phyloP scores from a whole-genome alignment of 1,284 basidiomycete species.

The Tremellales sp. region DNA sequence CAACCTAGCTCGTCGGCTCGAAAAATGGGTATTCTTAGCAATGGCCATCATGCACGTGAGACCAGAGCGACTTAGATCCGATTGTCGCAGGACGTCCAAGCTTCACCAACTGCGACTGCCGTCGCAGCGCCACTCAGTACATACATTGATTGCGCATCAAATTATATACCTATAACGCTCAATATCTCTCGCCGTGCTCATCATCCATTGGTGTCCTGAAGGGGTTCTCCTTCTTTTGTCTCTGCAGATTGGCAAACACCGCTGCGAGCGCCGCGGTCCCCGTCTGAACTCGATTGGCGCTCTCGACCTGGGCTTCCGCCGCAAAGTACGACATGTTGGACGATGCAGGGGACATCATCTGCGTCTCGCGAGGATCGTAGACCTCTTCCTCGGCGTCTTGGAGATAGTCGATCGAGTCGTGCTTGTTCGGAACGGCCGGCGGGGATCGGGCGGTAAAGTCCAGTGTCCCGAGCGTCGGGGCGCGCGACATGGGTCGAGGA shows the following conservation, averaged over 20 bases:
- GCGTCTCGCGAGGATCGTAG: not conserved
- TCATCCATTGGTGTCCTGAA: too few species aligned
- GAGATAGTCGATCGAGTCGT: slow-evolving; percentile 22
- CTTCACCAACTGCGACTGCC: too few species aligned
- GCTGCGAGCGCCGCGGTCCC: slow-evolving; percentile 28
- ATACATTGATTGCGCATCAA: too few species aligned
- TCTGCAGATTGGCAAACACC: slow-evolving; percentile 19
- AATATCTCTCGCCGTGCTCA: too few species aligned
- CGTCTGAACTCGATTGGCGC: slow-evolving; percentile 15
- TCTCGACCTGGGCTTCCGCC: slow-evolving; percentile 17
- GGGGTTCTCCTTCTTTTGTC: slow-evolving; percentile 3
- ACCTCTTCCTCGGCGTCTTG: not conserved
- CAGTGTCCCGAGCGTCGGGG: slow-evolving; percentile 14
- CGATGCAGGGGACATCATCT: slow-evolving; percentile 48
- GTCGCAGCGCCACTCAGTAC: too few species aligned
- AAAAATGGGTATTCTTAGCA: too few species aligned
- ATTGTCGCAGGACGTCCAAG: too few species aligned
- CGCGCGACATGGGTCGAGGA: slow-evolving; percentile 25
- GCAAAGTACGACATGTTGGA: slow-evolving; percentile 8
- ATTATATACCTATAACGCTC: too few species aligned
- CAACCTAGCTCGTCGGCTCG: too few species aligned
- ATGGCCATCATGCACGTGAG: too few species aligned
- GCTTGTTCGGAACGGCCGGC: slow-evolving; percentile 8
- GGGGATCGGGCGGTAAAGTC: not conserved
- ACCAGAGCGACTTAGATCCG: too few species aligned